These are phyloP conservation scores for Epichloe aotearoae DNA, from an alignment of 2,329 filamentous ascomycete species.

Conservation along the genomic window DNA sequence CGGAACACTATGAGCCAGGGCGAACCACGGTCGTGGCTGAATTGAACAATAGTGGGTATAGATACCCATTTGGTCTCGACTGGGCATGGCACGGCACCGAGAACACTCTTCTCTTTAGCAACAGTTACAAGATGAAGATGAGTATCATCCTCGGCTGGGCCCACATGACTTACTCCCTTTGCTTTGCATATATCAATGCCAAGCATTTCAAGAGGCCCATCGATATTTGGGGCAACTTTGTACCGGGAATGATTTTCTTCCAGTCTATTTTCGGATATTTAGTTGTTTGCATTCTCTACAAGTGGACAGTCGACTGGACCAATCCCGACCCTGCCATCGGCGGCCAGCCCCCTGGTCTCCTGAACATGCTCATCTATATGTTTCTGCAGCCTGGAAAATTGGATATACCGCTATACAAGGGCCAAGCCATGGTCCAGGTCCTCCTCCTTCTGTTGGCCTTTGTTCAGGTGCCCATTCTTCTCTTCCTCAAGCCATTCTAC, in stretches of 20 bases:
- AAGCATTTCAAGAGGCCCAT: conserved; percentile 89
- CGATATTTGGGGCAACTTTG: conserved; percentile 94
- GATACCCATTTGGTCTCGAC: conserved; percentile 91
- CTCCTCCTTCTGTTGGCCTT: conserved; percentile 71
- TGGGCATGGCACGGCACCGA: conserved; percentile 95
- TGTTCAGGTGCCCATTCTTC: conserved; percentile 73
- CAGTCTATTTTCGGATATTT: conserved; percentile 97
- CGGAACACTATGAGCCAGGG: conserved; percentile 51
- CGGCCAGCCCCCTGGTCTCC: conserved; percentile 69
- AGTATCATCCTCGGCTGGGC: conserved; percentile 94
- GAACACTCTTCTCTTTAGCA: conserved; percentile 88
- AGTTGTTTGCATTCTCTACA: conserved; percentile 87
- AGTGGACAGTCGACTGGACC: conserved; percentile 86
- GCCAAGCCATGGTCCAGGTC: conserved; percentile 65
- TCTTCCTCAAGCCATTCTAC: conserved; percentile 93
- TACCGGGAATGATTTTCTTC: conserved; percentile 99
- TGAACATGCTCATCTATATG: conserved; percentile 99
- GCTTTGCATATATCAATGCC: conserved; percentile 84
- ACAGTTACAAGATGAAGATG: conserved; percentile 99
- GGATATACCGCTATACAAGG: conserved; percentile 62
- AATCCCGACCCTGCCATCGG: conserved; percentile 25
- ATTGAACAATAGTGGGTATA: conserved; percentile 57
- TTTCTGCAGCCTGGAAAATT: conserved; percentile 74
- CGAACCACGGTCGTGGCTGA: conserved; percentile 50
- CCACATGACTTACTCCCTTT: conserved; percentile 97